These are phyloP conservation scores for Yamadazyma diddensiae DNA, from an alignment of 1,139 yeast genomes.

Conservation along the genomic window DNA sequence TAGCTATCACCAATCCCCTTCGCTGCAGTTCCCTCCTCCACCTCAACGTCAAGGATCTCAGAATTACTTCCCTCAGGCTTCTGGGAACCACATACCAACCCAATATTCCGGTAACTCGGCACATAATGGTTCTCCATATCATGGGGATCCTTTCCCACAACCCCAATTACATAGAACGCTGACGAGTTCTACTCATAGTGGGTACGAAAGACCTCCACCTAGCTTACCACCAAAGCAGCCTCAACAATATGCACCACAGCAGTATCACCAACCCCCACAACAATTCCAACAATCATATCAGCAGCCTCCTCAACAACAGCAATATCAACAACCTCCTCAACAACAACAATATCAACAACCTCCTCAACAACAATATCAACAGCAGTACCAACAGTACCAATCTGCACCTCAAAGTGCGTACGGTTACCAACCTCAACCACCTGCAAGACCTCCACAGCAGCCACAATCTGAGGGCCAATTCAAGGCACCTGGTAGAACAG, in stretches of 20 bases:
- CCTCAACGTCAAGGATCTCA: no score
- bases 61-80: no score
- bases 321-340: neutral
- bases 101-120: no score
- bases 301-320: slow-evolving; percentile 20
- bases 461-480: neutral
- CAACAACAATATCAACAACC: neutral
- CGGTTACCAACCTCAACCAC: slow-evolving; percentile 11
- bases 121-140: no score
- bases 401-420: neutral
- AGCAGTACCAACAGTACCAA: slow-evolving; percentile 17
- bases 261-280: slow-evolving; percentile 4
- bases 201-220: slow-evolving; percentile 11
- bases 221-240: slow-evolving; percentile 12
- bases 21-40: no score
- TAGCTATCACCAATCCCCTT: no score
- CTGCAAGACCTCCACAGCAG: slow-evolving; percentile 10
- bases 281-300: slow-evolving; percentile 4
- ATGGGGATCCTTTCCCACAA: neutral
- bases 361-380: slow-evolving; percentile 12
- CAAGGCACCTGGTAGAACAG: neutral
- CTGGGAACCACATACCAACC: no score
- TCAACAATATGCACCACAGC: no score
- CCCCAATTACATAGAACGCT: slow-evolving; percentile 5
- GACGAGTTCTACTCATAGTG: slow-evolving; percentile 6